Conservation (phyloP, 495 filamentous ascomycete genomes). For the Saxophila tyrrhenica region DNA sequence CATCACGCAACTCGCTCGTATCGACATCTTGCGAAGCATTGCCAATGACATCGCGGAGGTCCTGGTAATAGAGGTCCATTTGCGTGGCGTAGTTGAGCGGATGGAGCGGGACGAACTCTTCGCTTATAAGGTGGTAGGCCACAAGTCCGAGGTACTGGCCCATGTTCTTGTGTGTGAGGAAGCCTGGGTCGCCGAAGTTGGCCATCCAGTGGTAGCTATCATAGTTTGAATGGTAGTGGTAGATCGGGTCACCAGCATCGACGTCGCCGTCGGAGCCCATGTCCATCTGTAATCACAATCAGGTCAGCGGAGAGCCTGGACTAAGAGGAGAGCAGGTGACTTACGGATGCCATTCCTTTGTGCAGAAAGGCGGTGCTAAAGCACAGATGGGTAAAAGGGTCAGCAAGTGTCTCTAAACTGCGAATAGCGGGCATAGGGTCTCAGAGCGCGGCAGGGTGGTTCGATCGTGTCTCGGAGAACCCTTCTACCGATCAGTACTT, state of each 20-base stretch:
- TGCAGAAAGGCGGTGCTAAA: conserved; percentile 27
- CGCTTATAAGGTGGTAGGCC: conserved; percentile 28
- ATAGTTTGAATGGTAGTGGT: conserved; percentile 29
- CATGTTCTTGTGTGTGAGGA: conserved; percentile 21
- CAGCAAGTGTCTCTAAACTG: no score
- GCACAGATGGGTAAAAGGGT: no score
- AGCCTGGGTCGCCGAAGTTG: conserved; percentile 26
- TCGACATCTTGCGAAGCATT: conserved; percentile 5
- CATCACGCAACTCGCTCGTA: conserved; percentile 4
- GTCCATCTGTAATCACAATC: conserved; percentile 13
- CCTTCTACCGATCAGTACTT: no score
- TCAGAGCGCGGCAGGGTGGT: no score
- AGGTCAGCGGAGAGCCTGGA: neutral
- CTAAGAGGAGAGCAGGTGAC: neutral
- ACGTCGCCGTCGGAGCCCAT: conserved; percentile 15
- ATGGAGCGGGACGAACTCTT: conserved; percentile 28
- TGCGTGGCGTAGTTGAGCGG: conserved; percentile 20
- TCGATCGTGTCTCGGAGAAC: no score
- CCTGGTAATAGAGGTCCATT: conserved; percentile 20
- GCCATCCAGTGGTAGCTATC: conserved; percentile 28
- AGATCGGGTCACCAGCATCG: conserved; percentile 22
- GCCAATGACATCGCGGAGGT: conserved; percentile 9
- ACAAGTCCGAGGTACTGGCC: conserved; percentile 28
- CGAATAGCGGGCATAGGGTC: no score
- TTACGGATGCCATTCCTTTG: conserved; percentile 18